These are phyloP conservation scores for Gastrodia elata DNA, from an alignment of 106 monocot species.

Conservation along the genomic window DNA sequence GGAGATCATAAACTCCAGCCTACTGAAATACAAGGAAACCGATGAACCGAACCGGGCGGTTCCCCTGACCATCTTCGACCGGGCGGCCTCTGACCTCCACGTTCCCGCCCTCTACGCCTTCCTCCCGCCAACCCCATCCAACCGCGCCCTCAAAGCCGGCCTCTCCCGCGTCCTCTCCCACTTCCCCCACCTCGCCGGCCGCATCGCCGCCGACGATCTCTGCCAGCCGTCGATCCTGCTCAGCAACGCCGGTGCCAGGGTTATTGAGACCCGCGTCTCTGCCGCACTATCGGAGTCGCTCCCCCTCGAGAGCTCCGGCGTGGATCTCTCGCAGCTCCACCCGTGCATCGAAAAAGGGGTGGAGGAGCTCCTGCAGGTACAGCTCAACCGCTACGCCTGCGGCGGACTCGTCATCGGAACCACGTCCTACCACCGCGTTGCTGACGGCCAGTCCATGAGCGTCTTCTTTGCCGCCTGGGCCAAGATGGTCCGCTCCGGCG, in stretches of 20 bases:
- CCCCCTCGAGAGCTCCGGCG: constrained; percentile 18
- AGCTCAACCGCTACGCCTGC: constrained; percentile 49
- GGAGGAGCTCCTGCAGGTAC: constrained; percentile 26
- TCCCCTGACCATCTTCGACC: constrained; percentile 20
- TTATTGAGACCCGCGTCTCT: constrained; percentile 28
- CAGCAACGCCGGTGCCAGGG: constrained; percentile 24
- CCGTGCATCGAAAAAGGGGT: constrained; percentile 13
- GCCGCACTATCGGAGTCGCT: constrained; percentile 18
- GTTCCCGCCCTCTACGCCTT: constrained; percentile 19
- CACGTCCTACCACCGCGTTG: constrained; percentile 35
- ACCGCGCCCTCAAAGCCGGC: constrained; percentile 8
- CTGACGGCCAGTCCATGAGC: constrained; percentile 49
- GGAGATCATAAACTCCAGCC: no score
- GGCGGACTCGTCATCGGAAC: constrained; percentile 44
- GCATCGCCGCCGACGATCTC: neutral
- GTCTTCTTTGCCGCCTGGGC: constrained; percentile 40
- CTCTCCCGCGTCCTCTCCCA: constrained; percentile 11
- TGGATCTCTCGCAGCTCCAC: constrained; percentile 21
- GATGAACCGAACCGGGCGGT: no score
- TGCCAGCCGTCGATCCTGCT: constrained; percentile 10
- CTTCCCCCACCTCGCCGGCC: constrained; percentile 12
- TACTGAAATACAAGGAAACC: no score
- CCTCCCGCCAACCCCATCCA: constrained; percentile 20
- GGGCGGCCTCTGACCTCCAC: constrained; percentile 17
- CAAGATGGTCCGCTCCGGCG: constrained; percentile 4